Evolutionary conservation across 495 filamentous ascomycete genomes (phyloP).

Genomic region (Wilcoxina mikolae): DNA sequence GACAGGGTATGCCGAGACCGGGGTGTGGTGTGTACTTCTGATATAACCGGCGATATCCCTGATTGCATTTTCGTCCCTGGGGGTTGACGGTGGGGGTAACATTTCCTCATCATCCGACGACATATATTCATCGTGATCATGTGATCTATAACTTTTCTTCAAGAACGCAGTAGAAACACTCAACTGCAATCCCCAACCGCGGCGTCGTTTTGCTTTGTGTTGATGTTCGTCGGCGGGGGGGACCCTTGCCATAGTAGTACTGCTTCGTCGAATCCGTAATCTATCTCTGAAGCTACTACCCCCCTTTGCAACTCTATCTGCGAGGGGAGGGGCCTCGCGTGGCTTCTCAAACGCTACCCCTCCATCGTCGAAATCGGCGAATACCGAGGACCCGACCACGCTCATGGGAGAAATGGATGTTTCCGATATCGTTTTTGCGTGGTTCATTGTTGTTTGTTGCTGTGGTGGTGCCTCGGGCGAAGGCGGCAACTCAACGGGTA

Average conservation of each 20-base stretch:
- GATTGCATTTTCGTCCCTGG: background rate
- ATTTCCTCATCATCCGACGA: background rate
- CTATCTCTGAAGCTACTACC: background rate
- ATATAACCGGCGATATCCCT: background rate
- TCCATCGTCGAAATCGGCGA: conserved; percentile 9
- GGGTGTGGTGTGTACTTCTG: background rate
- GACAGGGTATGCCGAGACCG: background rate
- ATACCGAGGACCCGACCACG: conserved; percentile 16
- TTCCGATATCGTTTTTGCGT: conserved; percentile 2
- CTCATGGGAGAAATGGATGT: conserved; percentile 18
- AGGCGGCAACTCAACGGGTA: conserved; percentile 21
- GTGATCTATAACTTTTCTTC: background rate
- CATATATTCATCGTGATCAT: background rate
- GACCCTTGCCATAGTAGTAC: background rate
- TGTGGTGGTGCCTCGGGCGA: conserved; percentile 13
- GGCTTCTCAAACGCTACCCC: conserved; percentile 19
- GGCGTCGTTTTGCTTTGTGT: background rate
- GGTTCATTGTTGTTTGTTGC: background rate
- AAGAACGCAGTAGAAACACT: background rate
- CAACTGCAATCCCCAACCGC: background rate
- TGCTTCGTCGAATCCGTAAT: background rate
- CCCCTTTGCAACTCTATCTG: background rate
- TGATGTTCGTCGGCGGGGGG: background rate
- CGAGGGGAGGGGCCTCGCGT: conserved; percentile 8
- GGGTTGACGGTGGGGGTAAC: background rate